Base-by-base conservation (phyloP, 2,329 filamentous ascomycete genomes). In the Penicillium expansum region DNA sequence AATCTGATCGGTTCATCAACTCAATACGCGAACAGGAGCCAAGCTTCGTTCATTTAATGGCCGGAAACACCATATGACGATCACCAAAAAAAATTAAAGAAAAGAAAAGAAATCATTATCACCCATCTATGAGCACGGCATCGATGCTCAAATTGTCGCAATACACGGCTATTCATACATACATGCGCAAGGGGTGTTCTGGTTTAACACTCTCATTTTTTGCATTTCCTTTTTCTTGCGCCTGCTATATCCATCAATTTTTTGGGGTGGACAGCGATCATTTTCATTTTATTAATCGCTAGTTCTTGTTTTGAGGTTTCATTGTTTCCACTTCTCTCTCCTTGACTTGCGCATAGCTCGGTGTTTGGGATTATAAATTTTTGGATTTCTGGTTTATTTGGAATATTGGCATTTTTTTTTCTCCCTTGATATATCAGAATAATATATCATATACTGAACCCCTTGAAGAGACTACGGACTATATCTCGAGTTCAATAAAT, bases 1-100 rank as follows among this genome's bases (percentile, higher is more conserved):
- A 70, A 71, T 57, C 38, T 72, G 60, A 72, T 73, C 59, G 69
- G 70, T 10, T 67, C 70, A 14, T 72, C 69, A 24, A 69, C 61
- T 44, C 62, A 69, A 22, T 59, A 64, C 62, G 58, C 27, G n/a
- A 55, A 47, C 8, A 56, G 57, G 18, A 62, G 52, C 18, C 59
- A 64, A 48, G 38, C 48, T 30, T 52, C 38, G 1, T 61, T 63
- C 35, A 57, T 66, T 29, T 66, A 57, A 48, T 24, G 11, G 14
- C 14, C 11, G 24, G 18, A 37, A 54, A 47, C 30, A 41, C 14
- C 48, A 39, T 29, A 20, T 5, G 9, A 51, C 18, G 6, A 10
- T 20, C 2, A 27, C 33, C 20, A 32, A 30, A 16, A 37, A n/a
- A 27, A 27, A 55, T 47, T n/a, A n/a, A n/a, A n/a, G n/a, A n/a